These are phyloP conservation scores for Yamadazyma aaseri DNA, from an alignment of 1,139 yeast genomes.

Conservation along the genomic window DNA sequence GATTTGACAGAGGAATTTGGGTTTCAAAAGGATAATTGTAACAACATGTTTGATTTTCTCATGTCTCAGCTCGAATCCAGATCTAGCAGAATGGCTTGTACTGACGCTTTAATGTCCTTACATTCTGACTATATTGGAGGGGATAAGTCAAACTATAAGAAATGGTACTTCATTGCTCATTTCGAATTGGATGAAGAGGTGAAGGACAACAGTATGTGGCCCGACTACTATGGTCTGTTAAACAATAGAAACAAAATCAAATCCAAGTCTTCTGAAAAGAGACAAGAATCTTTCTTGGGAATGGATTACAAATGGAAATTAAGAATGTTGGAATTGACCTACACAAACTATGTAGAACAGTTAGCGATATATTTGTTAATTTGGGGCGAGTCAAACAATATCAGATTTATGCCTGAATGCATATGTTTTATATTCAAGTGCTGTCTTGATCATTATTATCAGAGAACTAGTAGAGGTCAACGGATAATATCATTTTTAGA, in stretches of 20 bases:
- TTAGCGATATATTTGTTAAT: slow-evolving; percentile 34
- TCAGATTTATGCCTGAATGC: slow-evolving; percentile 45
- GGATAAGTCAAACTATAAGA: slow-evolving; percentile 35
- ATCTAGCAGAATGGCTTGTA: slow-evolving; percentile 37
- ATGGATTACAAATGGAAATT: slow-evolving; percentile 23
- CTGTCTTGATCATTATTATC: slow-evolving; percentile 23
- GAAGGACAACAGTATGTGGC: slow-evolving; percentile 15
- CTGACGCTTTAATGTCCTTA: slow-evolving; percentile 32
- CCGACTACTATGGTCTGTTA: slow-evolving; percentile 7
- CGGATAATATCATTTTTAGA: slow-evolving; percentile 27
- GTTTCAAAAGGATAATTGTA: slow-evolving; percentile 36
- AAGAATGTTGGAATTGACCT: slow-evolving; percentile 19
- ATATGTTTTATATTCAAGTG: slow-evolving; percentile 38
- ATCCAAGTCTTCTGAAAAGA: slow-evolving; percentile 11
- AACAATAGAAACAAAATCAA: slow-evolving; percentile 3
- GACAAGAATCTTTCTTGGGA: slow-evolving; percentile 17
- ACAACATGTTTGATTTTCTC: slow-evolving; percentile 38
- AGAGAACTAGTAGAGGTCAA: not conserved
- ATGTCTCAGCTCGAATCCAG: slow-evolving; percentile 43
- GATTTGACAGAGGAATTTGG: slow-evolving; percentile 26
- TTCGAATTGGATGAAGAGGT: slow-evolving; percentile 21
- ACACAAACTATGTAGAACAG: slow-evolving; percentile 27
- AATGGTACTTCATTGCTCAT: slow-evolving; percentile 42
- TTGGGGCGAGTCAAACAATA: slow-evolving; percentile 47
- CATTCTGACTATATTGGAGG: slow-evolving; percentile 48